Conservation (phyloP, 176 grass and related monocot genomes). For the Otatea glauca region DNA sequence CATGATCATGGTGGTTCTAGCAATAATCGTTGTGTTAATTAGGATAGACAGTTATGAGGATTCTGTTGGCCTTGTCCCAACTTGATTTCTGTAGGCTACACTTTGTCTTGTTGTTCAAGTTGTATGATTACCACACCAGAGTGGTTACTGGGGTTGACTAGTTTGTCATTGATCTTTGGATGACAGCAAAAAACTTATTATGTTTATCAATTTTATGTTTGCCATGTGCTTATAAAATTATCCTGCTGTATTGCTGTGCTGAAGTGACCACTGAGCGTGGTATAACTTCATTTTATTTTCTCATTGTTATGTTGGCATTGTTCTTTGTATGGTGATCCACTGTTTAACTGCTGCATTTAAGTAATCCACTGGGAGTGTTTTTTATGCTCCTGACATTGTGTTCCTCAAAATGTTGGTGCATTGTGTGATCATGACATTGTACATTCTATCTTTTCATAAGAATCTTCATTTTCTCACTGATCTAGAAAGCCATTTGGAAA, state of each 20-base stretch:
- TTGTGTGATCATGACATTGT: not conserved
- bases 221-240: not conserved
- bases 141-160: conserved; percentile 3
- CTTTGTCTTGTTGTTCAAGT: not conserved
- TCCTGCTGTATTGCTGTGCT: not conserved
- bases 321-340: not conserved
- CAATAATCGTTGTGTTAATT: conserved; percentile 44
- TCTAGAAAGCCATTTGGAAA: not conserved
- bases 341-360: not conserved
- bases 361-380: not conserved
- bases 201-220: conserved; percentile 14
- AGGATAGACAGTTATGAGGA: conserved; percentile 50
- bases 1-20: conserved; percentile 48
- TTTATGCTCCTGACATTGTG: not conserved
- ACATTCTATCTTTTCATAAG: not conserved
- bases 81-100: conserved; percentile 48
- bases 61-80: conserved; percentile 65
- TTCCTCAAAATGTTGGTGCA: not conserved
- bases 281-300: not conserved
- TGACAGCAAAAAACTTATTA: conserved; percentile 42
- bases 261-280: not conserved
- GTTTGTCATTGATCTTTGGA: conserved; percentile 32
- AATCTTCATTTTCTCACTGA: not conserved
- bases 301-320: not conserved
- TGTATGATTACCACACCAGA: conserved; percentile 15